phyloP scores from a whole-genome alignment of 179 eudicot species.

The Corrigiola litoralis region DNA sequence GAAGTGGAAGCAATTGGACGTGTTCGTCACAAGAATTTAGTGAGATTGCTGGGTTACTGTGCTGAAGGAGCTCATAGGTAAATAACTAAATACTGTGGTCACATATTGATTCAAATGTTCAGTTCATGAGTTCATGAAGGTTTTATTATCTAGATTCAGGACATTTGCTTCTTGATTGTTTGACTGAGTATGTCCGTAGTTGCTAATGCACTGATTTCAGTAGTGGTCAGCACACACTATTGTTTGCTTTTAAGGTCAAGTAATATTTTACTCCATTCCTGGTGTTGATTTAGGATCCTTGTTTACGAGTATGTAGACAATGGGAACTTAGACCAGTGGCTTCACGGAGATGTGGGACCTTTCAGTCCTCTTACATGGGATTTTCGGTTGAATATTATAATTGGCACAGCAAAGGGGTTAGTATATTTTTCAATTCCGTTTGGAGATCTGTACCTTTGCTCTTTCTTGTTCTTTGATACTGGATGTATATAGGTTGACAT shows the following conservation, averaged over 20 bases:
- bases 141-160: background rate
- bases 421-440: background rate
- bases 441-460: background rate
- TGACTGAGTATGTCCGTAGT: too few species aligned
- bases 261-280: background rate
- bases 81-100: background rate
- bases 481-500: slow-evolving; percentile 41
- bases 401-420: slow-evolving; percentile 70
- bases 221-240: too few species aligned
- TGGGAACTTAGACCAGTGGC: slow-evolving; percentile 61
- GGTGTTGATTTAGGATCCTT: slow-evolving; percentile 43
- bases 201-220: too few species aligned
- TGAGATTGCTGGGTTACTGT: slow-evolving; percentile 24
- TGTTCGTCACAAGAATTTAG: slow-evolving; percentile 29
- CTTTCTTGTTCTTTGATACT: background rate
- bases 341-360: slow-evolving; percentile 67
- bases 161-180: too few species aligned
- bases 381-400: slow-evolving; percentile 47
- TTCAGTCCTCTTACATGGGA: slow-evolving; percentile 67
- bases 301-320: slow-evolving; percentile 65
- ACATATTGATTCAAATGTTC: background rate
- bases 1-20: slow-evolving; percentile 33
- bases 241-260: too few species aligned
- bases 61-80: slow-evolving; percentile 34
- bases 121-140: too few species aligned